Evolutionary conservation across 1,284 basidiomycete species (phyloP).

Genomic region (Agaricales sp.): DNA sequence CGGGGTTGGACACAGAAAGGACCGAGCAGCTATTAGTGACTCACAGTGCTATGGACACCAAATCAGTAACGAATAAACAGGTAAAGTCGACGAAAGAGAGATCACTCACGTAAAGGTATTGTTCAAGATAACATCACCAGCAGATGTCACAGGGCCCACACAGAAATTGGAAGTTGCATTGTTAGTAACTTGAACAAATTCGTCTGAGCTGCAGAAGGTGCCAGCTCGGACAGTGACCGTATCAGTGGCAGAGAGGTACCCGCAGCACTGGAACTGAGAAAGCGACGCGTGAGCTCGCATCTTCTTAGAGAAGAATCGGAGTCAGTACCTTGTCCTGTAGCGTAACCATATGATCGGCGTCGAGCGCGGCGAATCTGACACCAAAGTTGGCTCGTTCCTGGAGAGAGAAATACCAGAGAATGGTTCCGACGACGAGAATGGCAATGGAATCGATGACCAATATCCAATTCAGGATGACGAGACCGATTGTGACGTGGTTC

Average conservation of each 20-base stretch:
- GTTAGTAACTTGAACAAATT: slow-evolving; percentile 33
- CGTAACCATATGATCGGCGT: slow-evolving; percentile 35
- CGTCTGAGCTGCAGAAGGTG: slow-evolving; percentile 45
- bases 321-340: slow-evolving; percentile 61
- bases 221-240: slow-evolving; percentile 39
- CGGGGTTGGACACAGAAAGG: slow-evolving; percentile 3
- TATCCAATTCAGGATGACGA: slow-evolving; percentile 65
- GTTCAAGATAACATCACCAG: slow-evolving; percentile 65
- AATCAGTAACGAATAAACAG: slow-evolving; percentile 3
- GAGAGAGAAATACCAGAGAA: slow-evolving; percentile 74
- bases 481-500: slow-evolving; percentile 54
- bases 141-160: slow-evolving; percentile 50
- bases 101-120: slow-evolving; percentile 68
- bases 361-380: slow-evolving; percentile 32
- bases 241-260: slow-evolving; percentile 66
- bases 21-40: slow-evolving; percentile 12
- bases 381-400: slow-evolving; percentile 59
- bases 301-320: not conserved
- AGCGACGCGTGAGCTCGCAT: slow-evolving; percentile 1
- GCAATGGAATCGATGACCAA: slow-evolving; percentile 52
- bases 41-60: slow-evolving; percentile 25
- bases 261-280: slow-evolving; percentile 65
- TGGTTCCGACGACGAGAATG: slow-evolving; percentile 52
- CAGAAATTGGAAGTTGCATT: slow-evolving; percentile 45
- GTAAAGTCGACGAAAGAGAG: slow-evolving; percentile 1